phyloP scores from a whole-genome alignment of 805 yeast species.

The Ogataea sp. region DNA sequence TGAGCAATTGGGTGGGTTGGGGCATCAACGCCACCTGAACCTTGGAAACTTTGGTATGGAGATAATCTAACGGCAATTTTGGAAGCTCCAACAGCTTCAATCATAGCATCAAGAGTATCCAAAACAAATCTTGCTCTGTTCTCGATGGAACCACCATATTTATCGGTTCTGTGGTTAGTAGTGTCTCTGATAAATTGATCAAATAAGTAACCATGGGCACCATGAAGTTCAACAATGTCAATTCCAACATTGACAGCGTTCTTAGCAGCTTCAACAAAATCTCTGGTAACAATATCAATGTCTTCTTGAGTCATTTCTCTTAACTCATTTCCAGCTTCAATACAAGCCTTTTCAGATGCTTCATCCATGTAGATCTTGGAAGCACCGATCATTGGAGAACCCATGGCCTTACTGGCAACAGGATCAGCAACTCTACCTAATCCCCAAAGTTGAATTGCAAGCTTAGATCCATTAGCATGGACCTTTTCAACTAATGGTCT shows the following conservation, averaged over 20 bases:
- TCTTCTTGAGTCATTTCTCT: slow-evolving; percentile 27
- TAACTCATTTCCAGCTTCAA: slow-evolving; percentile 30
- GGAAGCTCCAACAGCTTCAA: slow-evolving; percentile 26
- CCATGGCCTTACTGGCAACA: slow-evolving; percentile 4
- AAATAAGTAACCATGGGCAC: slow-evolving; percentile 22
- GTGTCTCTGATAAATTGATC: slow-evolving; percentile 16
- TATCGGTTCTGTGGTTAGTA: slow-evolving; percentile 20
- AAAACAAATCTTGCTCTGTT: slow-evolving; percentile 27
- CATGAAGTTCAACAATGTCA: slow-evolving; percentile 22
- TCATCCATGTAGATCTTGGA: slow-evolving; percentile 10
- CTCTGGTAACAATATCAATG: slow-evolving; percentile 24
- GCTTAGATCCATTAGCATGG: slow-evolving; percentile 32
- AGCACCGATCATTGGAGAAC: slow-evolving; percentile 14
- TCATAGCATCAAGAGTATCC: slow-evolving; percentile 33
- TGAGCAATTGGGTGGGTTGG: slow-evolving; percentile 23
- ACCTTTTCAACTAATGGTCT: slow-evolving; percentile 34
- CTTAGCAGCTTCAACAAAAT: slow-evolving; percentile 13
- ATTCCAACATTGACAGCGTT: slow-evolving; percentile 19
- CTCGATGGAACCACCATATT: slow-evolving; percentile 24
- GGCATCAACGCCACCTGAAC: slow-evolving; percentile 27
- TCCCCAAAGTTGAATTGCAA: slow-evolving; percentile 30
- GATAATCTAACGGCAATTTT: slow-evolving; percentile 37
- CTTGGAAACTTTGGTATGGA: slow-evolving; percentile 29
- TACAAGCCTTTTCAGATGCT: slow-evolving; percentile 4
- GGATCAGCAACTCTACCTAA: slow-evolving; percentile 33